Evolutionary conservation across 768 basidiomycete genomes (phyloP).

Genomic region (Lanmaoa rubissima): DNA sequence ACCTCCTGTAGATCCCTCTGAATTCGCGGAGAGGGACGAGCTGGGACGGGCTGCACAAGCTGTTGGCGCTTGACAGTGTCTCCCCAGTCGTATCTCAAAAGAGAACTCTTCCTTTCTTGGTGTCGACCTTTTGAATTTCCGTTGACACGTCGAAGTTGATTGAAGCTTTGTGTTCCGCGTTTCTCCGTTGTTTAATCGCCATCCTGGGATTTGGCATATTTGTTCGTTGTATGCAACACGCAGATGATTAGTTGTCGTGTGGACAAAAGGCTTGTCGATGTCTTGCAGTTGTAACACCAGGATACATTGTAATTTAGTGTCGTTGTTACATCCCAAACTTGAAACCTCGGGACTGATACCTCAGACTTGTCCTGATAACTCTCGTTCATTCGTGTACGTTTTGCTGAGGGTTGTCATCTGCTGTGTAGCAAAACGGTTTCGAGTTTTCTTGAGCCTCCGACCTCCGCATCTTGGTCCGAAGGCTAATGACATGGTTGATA

Average conservation of each 20-base stretch:
- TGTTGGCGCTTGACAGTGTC: slow-evolving; percentile 14
- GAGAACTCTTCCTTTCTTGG: background rate
- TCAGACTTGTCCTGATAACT: background rate
- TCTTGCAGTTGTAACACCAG: background rate
- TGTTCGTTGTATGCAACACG: background rate
- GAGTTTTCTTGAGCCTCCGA: background rate
- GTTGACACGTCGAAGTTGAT: background rate
- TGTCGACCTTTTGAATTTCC: slow-evolving; percentile 3
- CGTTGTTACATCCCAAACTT: background rate
- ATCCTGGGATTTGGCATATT: slow-evolving; percentile 4
- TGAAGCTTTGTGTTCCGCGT: background rate
- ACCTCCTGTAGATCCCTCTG: slow-evolving; percentile 5
- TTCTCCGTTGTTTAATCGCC: slow-evolving; percentile 9
- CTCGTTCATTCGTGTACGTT: background rate
- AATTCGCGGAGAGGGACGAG: slow-evolving; percentile 13
- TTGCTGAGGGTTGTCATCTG: background rate
- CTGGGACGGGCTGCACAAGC: slow-evolving; percentile 22
- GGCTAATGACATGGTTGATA: background rate
- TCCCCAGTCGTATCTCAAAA: background rate
- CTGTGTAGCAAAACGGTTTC: background rate
- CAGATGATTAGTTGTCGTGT: background rate
- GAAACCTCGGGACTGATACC: background rate
- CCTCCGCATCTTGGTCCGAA: background rate
- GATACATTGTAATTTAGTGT: background rate
- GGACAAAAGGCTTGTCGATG: background rate